Conservation (phyloP, 306 rosid species). For the Corylus americana region DNA sequence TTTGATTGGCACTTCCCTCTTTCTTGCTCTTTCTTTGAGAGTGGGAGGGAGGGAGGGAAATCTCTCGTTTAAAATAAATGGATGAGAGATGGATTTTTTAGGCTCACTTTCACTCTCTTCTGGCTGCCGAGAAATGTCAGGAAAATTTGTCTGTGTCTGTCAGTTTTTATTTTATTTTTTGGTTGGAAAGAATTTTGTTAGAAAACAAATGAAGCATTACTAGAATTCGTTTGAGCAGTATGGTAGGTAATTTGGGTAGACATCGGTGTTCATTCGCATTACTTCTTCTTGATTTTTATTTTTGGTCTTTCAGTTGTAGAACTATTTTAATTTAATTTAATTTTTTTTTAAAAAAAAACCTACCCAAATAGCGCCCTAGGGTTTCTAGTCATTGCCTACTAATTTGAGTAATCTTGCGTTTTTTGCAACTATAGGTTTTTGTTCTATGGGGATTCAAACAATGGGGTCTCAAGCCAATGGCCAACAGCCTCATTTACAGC, state of each 20-base stretch:
- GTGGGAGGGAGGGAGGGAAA: too few relatives aligned
- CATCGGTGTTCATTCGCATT: not conserved
- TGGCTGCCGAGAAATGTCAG: not conserved
- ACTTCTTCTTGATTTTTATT: not conserved
- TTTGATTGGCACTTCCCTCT: not conserved
- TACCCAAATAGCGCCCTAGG: not conserved
- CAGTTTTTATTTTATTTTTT: not conserved
- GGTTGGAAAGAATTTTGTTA: not conserved
- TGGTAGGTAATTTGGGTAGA: not conserved
- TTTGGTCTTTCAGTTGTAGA: not conserved
- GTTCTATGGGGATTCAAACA: constrained; percentile 73
- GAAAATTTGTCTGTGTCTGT: not conserved
- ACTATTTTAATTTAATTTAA: not conserved
- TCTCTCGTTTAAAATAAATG: not conserved
- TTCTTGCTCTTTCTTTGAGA: too few relatives aligned
- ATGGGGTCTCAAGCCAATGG: constrained; percentile 68
- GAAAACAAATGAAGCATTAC: not conserved
- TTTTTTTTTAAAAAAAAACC: not conserved
- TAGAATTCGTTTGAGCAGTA: not conserved
- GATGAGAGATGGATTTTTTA: not conserved
- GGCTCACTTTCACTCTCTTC: not conserved
- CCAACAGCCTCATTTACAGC: constrained; percentile 63
- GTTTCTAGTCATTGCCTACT: constrained; percentile 14
- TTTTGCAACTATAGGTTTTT: constrained; percentile 34
- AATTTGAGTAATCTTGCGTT: constrained; percentile 7